Evolutionary conservation across 2,329 filamentous ascomycete genomes (phyloP).

Genomic region (Plenodomus lindquistii): DNA sequence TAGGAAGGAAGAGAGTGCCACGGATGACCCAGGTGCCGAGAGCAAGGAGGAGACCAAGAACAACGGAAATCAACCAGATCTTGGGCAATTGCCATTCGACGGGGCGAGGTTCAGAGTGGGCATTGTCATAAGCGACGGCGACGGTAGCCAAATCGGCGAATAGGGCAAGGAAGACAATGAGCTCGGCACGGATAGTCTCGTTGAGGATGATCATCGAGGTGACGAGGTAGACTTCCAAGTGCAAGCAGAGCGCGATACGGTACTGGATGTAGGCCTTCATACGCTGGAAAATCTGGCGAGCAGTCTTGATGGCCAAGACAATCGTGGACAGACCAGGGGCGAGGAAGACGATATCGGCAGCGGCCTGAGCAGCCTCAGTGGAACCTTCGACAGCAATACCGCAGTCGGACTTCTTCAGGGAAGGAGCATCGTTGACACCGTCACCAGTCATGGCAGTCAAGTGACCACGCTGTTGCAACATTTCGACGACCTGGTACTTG

Average conservation of each 20-base stretch:
- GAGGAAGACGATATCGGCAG: constrained; percentile 75
- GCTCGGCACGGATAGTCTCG: constrained; percentile 71
- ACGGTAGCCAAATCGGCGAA: constrained; percentile 81
- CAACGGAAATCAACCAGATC: constrained; percentile 76
- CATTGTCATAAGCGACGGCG: constrained; percentile 78
- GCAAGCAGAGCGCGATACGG: constrained; percentile 74
- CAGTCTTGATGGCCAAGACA: constrained; percentile 73
- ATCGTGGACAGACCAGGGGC: constrained; percentile 73
- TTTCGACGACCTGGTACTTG: constrained; percentile 77
- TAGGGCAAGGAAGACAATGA: constrained; percentile 78
- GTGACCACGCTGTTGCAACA: constrained; percentile 73
- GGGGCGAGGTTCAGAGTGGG: constrained; percentile 72
- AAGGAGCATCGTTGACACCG: constrained; percentile 74
- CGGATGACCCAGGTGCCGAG: constrained; percentile 74
- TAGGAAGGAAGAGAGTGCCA: constrained; percentile 68
- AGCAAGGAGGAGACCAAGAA: constrained; percentile 70
- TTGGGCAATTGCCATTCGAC: constrained; percentile 82
- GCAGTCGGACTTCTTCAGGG: constrained; percentile 74
- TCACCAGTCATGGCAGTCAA: constrained; percentile 78
- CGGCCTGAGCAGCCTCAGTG: constrained; percentile 72
- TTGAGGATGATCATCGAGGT: constrained; percentile 80
- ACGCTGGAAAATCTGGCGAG: constrained; percentile 75
- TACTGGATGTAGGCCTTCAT: constrained; percentile 80
- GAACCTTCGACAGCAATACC: constrained; percentile 75
- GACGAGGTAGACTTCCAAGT: constrained; percentile 76